Evolutionary conservation across 2,329 filamentous ascomycete genomes (phyloP).

Genomic region (Colletotrichum higginsianum): DNA sequence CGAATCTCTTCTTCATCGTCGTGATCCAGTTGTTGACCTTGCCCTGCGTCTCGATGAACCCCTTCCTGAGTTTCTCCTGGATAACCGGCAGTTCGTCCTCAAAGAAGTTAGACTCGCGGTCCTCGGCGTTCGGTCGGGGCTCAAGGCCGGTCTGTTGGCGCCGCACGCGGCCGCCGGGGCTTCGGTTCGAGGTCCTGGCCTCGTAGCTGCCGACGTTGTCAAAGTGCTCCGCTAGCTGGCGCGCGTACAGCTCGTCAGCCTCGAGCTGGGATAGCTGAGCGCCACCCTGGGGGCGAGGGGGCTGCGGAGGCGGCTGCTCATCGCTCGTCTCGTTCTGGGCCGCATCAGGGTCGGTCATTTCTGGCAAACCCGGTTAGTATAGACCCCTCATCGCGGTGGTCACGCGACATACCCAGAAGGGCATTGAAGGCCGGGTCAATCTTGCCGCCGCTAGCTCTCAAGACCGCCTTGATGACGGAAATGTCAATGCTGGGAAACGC

Average conservation of each 20-base stretch:
- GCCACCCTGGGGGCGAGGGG: constrained; percentile 79
- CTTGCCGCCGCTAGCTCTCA: constrained; percentile 87
- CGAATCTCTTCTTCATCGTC: constrained; percentile 91
- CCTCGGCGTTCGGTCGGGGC: constrained; percentile 66
- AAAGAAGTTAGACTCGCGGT: constrained; percentile 89
- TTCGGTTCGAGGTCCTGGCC: constrained; percentile 66
- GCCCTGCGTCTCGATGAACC: constrained; percentile 93
- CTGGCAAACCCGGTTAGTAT: constrained; percentile 55
- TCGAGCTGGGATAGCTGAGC: constrained; percentile 84
- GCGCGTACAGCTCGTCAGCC: constrained; percentile 91
- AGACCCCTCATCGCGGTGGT: not conserved
- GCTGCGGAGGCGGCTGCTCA: constrained; percentile 80
- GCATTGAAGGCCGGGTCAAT: constrained; percentile 97
- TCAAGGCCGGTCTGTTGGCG: constrained; percentile 63
- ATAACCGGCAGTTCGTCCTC: constrained; percentile 97
- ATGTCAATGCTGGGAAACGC: constrained; percentile 90
- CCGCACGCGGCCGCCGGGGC: constrained; percentile 46
- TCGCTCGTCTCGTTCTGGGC: constrained; percentile 67
- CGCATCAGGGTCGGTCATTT: constrained; percentile 86
- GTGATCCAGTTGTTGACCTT: constrained; percentile 95
- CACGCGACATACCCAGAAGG: constrained; percentile 76
- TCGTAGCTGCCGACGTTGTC: constrained; percentile 74
- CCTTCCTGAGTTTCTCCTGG: constrained; percentile 92
- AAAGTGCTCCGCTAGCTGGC: constrained; percentile 94
- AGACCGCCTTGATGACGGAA: constrained; percentile 87